Conservation (phyloP, 148 eudicot genomes). For the Nepenthes gracilis region DNA sequence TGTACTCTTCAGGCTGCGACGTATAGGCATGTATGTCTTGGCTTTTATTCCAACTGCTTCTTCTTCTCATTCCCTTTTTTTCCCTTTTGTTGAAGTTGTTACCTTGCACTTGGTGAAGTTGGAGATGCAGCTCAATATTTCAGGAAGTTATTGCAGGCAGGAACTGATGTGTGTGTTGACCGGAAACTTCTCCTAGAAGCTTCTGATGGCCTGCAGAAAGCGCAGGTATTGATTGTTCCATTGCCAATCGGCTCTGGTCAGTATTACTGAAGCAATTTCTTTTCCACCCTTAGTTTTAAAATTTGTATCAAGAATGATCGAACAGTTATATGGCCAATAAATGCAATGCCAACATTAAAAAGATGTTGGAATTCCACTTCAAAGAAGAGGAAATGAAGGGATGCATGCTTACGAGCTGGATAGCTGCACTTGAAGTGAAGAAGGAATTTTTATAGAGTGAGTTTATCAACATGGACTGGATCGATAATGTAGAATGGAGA, state of each 20-base stretch:
- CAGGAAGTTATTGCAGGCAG: slow-evolving; percentile 61
- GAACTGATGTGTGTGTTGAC: slow-evolving; percentile 49
- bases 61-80: background rate
- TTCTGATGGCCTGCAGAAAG: slow-evolving; percentile 85
- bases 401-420: no score
- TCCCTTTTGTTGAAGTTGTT: slow-evolving; percentile 46
- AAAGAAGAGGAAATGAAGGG: no score
- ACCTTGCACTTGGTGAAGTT: slow-evolving; percentile 86
- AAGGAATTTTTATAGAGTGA: no score
- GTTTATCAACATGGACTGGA: no score
- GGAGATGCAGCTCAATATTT: slow-evolving; percentile 56
- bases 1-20: background rate
- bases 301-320: background rate
- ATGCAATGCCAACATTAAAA: no score
- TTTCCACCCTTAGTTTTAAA: background rate
- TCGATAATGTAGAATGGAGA: no score
- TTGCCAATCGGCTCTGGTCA: background rate
- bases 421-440: no score
- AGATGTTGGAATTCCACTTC: no score
- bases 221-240: slow-evolving; percentile 38
- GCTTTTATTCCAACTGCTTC: background rate
- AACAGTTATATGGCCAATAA: background rate
- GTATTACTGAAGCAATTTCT: background rate
- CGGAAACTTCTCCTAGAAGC: slow-evolving; percentile 66
- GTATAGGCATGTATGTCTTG: background rate